Evolutionary conservation across 179 eudicot species (phyloP).

Genomic region (Silene coronaria): DNA sequence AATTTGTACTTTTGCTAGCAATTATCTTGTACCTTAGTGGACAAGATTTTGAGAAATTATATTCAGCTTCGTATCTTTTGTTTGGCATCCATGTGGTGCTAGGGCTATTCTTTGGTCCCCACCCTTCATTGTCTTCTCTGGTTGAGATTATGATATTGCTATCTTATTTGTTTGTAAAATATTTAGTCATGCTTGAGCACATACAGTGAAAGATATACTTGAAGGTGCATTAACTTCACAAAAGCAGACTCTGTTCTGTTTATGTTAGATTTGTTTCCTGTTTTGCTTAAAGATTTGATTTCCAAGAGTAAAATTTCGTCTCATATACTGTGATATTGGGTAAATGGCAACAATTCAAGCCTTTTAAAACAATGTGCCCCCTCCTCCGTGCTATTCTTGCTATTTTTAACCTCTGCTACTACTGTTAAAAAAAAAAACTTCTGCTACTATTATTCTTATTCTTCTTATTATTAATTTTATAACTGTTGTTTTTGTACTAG

Average conservation of each 20-base stretch:
- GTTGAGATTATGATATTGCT: constrained; percentile 10
- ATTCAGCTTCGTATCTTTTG: constrained; percentile 14
- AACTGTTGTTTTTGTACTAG: no score
- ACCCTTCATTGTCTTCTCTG: constrained; percentile 8
- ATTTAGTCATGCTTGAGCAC: background rate
- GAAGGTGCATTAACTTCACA: constrained; percentile 6
- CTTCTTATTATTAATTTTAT: no score
- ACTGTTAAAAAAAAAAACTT: no score
- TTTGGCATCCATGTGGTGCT: constrained; percentile 17
- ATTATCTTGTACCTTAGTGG: constrained; percentile 13
- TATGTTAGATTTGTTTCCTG: background rate
- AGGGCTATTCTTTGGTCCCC: constrained; percentile 12
- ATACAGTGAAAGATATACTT: constrained; percentile 11
- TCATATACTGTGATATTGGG: background rate
- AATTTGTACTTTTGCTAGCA: constrained; percentile 11
- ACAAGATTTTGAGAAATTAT: constrained; percentile 7
- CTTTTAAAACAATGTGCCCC: background rate
- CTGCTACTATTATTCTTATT: background rate
- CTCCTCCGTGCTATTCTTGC: no score
- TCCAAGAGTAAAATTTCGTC: background rate
- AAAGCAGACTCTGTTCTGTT: background rate
- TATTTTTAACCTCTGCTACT: no score
- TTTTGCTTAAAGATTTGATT: background rate
- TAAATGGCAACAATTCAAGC: background rate
- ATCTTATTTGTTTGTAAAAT: background rate